Conservation (phyloP, 2,329 filamentous ascomycete genomes). For the Aspergillus novofumigatus region DNA sequence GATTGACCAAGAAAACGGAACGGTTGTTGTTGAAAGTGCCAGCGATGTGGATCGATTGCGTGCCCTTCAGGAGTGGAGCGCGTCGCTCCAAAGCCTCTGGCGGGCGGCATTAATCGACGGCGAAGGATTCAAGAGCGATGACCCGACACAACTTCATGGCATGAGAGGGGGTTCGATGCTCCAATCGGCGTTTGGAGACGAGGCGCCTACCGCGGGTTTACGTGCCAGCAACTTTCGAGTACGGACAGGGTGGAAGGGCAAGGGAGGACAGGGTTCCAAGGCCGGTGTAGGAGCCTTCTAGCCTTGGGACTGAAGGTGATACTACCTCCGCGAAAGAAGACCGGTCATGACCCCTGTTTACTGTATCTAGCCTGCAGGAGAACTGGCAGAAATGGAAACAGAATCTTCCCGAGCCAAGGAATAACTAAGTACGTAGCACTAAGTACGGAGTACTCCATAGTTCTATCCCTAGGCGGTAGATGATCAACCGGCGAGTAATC, state of each 20-base stretch:
- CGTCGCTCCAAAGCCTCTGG: conserved; percentile 66
- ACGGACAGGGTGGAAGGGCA: conserved; percentile 25
- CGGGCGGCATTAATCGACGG: conserved; percentile 69
- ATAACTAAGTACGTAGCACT: neutral
- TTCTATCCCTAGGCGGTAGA: neutral
- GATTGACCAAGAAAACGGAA: conserved; percentile 84
- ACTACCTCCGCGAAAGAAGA: neutral
- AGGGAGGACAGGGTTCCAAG: conserved; percentile 8
- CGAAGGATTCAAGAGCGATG: conserved; percentile 58
- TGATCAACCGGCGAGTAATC: neutral
- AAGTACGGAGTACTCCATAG: neutral
- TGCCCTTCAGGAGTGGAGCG: conserved; percentile 69
- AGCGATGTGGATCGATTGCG: conserved; percentile 66
- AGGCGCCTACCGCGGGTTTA: conserved; percentile 17
- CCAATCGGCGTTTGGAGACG: conserved; percentile 31
- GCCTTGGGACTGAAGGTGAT: neutral
- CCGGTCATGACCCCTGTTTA: neutral
- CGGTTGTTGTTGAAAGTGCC: conserved; percentile 71
- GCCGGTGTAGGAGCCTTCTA: neutral
- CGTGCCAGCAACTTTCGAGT: conserved; percentile 20
- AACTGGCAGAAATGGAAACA: neutral
- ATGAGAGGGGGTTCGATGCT: conserved; percentile 23
- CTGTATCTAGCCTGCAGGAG: neutral
- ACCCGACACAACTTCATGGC: conserved; percentile 27
- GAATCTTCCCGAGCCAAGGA: neutral